These are phyloP conservation scores for Dictyostelium brefeldianum DNA, from an alignment of 78 protist genomes.

Conservation along the genomic window DNA sequence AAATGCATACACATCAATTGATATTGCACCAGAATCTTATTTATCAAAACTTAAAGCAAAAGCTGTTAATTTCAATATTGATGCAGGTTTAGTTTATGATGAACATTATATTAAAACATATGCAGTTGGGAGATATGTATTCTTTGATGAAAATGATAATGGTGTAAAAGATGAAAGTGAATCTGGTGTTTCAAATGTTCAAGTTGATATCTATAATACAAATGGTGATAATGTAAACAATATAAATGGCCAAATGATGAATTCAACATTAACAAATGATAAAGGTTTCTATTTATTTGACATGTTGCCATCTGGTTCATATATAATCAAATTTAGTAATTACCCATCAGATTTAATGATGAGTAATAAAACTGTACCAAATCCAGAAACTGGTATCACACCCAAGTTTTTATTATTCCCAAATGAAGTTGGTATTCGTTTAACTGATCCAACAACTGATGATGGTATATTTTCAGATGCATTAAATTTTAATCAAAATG, in stretches of 20 bases:
- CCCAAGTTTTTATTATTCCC: not conserved
- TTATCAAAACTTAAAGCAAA: not conserved
- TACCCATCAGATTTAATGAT: conserved; percentile 17
- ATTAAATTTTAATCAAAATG: conserved; percentile 22
- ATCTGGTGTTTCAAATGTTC: conserved; percentile 1
- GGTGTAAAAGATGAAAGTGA: conserved; percentile 28
- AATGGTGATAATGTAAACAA: not conserved
- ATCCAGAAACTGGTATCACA: not conserved
- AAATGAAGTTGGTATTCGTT: not conserved
- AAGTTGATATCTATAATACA: not conserved
- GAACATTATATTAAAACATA: not conserved
- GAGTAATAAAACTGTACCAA: conserved; percentile 8
- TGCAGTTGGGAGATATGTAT: conserved; percentile 54
- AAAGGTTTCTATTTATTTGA: conserved; percentile 29
- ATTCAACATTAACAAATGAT: not conserved
- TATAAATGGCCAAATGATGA: not conserved
- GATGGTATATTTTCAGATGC: conserved; percentile 1
- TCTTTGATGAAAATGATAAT: conserved; percentile 27
- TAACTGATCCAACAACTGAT: not conserved
- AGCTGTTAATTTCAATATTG: conserved; percentile 16
- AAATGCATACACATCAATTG: not conserved
- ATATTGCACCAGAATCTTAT: not conserved
- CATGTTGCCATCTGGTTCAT: conserved; percentile 9
- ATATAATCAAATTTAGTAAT: not conserved
- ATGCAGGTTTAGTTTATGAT: conserved; percentile 23